Conservation (phyloP, 495 filamentous ascomycete species). For the Aspergillus asperescens region DNA sequence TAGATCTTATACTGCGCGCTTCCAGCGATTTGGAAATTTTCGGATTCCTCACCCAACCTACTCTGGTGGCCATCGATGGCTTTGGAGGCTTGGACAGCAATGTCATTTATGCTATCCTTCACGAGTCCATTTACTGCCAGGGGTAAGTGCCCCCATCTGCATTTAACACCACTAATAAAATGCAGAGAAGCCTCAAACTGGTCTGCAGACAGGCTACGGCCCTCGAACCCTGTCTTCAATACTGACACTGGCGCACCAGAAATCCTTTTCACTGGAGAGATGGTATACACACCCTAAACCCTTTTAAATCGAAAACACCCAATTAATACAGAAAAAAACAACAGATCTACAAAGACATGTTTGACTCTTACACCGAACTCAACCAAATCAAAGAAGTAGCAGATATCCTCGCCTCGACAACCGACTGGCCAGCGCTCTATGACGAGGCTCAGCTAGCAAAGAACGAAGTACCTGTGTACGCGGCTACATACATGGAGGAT, state of each 20-base stretch:
- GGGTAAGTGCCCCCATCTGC: slow-evolving; percentile 29
- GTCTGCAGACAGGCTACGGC: slow-evolving; percentile 54
- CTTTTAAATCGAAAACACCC: background rate
- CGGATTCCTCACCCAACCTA: slow-evolving; percentile 64
- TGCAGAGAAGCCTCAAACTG: slow-evolving; percentile 52
- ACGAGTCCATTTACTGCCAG: slow-evolving; percentile 80
- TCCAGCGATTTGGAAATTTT: slow-evolving; percentile 66
- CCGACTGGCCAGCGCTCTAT: slow-evolving; percentile 73
- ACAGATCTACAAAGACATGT: slow-evolving; percentile 71
- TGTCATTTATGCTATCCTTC: slow-evolving; percentile 78
- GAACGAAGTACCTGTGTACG: slow-evolving; percentile 86
- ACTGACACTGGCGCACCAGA: slow-evolving; percentile 44
- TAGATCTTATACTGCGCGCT: slow-evolving; percentile 63
- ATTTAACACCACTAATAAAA: slow-evolving; percentile 13
- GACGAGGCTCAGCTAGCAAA: slow-evolving; percentile 62
- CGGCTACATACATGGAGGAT: slow-evolving; percentile 79
- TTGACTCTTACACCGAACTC: slow-evolving; percentile 71
- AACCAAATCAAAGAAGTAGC: slow-evolving; percentile 57
- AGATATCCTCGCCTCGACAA: slow-evolving; percentile 58
- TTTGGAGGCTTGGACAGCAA: slow-evolving; percentile 63
- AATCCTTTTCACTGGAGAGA: slow-evolving; percentile 85
- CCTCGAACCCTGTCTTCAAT: slow-evolving; percentile 39
- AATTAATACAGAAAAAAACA: background rate
- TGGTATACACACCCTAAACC: slow-evolving; percentile 39
- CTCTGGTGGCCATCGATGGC: slow-evolving; percentile 60